Percentiles rank a stretch among this genome's conserved stretches.
phyloP scores from a whole-genome alignment of 2,329 filamentous ascomycete species.

The Beauveria bassiana region DNA sequence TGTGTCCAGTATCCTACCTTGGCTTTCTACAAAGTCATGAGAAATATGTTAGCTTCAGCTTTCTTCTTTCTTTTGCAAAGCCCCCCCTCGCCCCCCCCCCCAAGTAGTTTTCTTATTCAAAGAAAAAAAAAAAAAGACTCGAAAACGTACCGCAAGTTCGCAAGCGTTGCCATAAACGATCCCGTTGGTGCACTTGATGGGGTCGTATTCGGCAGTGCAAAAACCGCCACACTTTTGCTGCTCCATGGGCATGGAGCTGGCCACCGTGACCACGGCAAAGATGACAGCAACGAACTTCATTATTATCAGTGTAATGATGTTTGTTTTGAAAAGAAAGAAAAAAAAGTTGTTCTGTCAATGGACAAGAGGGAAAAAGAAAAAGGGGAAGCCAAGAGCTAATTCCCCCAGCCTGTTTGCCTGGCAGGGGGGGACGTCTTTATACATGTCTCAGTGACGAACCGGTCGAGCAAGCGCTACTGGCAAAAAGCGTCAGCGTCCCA shows the following conservation, averaged over 20 bases:
- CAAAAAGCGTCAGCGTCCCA: not conserved
- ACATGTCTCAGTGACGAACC: too few relatives aligned
- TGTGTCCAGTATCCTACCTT: not conserved
- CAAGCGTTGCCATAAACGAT: not conserved
- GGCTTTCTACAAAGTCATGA: not conserved
- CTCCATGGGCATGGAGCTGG: not conserved
- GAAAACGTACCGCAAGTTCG: not conserved
- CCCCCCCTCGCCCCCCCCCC: too few relatives aligned
- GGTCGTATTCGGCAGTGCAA: not conserved
- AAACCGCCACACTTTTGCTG: not conserved
- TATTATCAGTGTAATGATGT: not conserved
- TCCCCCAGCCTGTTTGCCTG: too few relatives aligned
- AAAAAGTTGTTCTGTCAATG: too few relatives aligned
- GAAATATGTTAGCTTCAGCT: not conserved
- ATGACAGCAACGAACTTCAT: not conserved
- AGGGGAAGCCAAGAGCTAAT: too few relatives aligned
- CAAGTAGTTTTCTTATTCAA: not conserved
- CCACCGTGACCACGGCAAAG: not conserved
- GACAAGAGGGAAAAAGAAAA: too few relatives aligned
- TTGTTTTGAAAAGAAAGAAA: too few relatives aligned
- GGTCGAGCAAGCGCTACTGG: too few relatives aligned
- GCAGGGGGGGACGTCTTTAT: too few relatives aligned
- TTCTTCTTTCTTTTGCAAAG: too few relatives aligned
- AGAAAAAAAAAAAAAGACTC: too few relatives aligned
- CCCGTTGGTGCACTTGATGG: not conserved